A percentile compares a stretch with the other conserved stretches of the same genome.
Conservation (phyloP, 352 stramenopile genomes). For the Phytophthora hibernalis region DNA sequence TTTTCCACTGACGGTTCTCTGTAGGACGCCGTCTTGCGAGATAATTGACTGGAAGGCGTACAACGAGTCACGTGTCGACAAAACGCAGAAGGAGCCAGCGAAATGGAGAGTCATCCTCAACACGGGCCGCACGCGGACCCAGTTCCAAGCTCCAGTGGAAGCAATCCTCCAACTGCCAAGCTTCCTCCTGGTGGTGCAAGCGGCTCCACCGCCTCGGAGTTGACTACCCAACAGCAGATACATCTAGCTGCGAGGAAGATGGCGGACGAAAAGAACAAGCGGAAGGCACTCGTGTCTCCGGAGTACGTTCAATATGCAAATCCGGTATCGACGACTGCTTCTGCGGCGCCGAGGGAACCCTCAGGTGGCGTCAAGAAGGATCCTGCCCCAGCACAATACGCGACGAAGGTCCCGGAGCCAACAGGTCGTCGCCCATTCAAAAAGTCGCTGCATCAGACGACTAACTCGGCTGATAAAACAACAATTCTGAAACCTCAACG, state of each 20-base stretch:
- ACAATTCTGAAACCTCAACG: constrained; percentile 19
- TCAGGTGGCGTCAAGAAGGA: constrained; percentile 38
- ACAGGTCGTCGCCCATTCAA: constrained; percentile 73
- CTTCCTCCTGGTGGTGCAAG: constrained; percentile 31
- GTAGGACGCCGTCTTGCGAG: constrained; percentile 67
- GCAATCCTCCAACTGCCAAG: constrained; percentile 21
- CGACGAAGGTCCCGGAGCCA: constrained; percentile 61
- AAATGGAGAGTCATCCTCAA: constrained; percentile 86
- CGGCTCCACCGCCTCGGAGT: constrained; percentile 5
- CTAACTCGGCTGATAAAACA: constrained; percentile 6
- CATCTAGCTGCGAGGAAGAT: constrained; percentile 50
- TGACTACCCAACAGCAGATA: constrained; percentile 55
- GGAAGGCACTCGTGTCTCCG: constrained; percentile 81
- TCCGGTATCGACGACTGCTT: constrained; percentile 12
- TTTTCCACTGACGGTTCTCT: background rate
- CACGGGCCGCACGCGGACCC: constrained; percentile 71
- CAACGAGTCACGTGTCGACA: constrained; percentile 72
- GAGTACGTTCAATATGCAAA: constrained; percentile 84
- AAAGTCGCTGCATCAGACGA: constrained; percentile 64
- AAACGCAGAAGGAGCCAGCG: constrained; percentile 57
- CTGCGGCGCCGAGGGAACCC: constrained; percentile 9
- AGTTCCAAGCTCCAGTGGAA: constrained; percentile 6
- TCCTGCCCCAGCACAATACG: constrained; percentile 41
- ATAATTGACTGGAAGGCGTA: constrained; percentile 90
- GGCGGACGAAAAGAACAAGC: constrained; percentile 82